Conservation (phyloP, 192 early-diverging fungal species). For the Polychytrium aggregatum region DNA sequence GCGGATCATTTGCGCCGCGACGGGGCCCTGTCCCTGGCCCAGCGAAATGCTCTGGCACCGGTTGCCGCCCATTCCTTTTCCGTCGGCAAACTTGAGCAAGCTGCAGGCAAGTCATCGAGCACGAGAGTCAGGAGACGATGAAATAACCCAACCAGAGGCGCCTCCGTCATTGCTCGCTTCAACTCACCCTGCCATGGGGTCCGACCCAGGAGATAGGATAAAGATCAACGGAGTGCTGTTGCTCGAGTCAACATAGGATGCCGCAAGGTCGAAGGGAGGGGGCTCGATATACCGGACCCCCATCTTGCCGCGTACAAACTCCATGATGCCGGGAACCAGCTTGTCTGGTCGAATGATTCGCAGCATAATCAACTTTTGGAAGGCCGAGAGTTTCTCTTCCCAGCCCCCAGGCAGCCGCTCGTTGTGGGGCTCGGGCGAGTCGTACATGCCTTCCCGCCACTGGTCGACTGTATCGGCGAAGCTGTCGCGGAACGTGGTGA, state of each 20-base stretch:
- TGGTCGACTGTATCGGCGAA: conserved; percentile 12
- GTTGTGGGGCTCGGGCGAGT: conserved; percentile 34
- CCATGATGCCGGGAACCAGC: conserved; percentile 42
- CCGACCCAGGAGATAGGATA: conserved; percentile 46
- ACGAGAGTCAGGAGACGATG: background rate
- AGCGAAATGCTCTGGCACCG: conserved; percentile 39
- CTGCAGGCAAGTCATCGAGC: conserved; percentile 9
- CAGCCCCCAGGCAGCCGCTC: conserved; percentile 31
- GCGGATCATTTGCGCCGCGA: conserved; percentile 45
- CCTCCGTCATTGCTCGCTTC: background rate
- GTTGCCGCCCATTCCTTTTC: conserved; percentile 31
- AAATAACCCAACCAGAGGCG: background rate
- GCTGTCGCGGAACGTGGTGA: conserved; percentile 25
- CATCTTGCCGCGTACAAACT: conserved; percentile 45
- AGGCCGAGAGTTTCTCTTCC: conserved; percentile 33
- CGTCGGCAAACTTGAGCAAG: conserved; percentile 43
- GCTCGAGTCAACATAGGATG: conserved; percentile 40
- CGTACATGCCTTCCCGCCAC: conserved; percentile 34
- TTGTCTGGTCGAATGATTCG: conserved; percentile 41
- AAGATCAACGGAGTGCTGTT: conserved; percentile 43
- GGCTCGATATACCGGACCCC: conserved; percentile 50
- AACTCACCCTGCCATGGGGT: conserved; percentile 44
- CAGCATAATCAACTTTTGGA: conserved; percentile 41
- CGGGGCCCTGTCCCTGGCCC: conserved; percentile 48
- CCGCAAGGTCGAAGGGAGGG: conserved; percentile 46